phyloP scores from a whole-genome alignment of 306 rosid species.

The Vigna reflexopilosa region DNA sequence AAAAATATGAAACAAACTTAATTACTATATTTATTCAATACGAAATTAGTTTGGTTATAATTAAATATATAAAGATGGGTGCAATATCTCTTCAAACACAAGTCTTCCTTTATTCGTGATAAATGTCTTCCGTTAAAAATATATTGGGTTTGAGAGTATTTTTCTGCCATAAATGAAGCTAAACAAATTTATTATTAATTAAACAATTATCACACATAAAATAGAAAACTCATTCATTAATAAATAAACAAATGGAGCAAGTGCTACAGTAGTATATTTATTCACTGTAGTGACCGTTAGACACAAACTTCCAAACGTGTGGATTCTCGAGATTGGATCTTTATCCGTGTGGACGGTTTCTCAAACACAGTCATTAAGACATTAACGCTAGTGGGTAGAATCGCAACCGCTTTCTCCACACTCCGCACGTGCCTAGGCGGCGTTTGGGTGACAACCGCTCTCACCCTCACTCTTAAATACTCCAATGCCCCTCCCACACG shows the following conservation, averaged over 20 bases:
- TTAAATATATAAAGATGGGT: too few relatives aligned
- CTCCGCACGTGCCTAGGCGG: not conserved
- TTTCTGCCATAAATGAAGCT: not conserved
- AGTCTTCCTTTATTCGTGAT: not conserved
- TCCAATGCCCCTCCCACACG: slow-evolving; percentile 28
- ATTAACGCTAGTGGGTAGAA: slow-evolving; percentile 39
- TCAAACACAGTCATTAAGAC: not conserved
- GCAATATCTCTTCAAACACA: too few relatives aligned
- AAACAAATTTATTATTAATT: not conserved
- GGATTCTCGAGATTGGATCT: not conserved
- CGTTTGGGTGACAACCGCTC: slow-evolving; percentile 35
- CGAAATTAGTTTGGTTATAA: too few relatives aligned
- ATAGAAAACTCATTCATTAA: not conserved
- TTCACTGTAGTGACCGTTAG: slow-evolving; percentile 47
- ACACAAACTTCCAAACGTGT: slow-evolving; percentile 42
- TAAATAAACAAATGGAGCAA: not conserved
- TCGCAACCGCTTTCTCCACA: slow-evolving; percentile 13
- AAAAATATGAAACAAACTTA: too few relatives aligned
- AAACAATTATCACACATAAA: not conserved
- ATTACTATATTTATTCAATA: too few relatives aligned
- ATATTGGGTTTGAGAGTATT: not conserved
- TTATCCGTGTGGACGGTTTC: slow-evolving; percentile 28
- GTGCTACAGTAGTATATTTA: not conserved
- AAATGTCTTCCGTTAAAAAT: not conserved
- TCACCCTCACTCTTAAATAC: not conserved